Evolutionary conservation across 352 stramenopile species (phyloP).

Genomic region (Aphanomyces cochlioides): DNA sequence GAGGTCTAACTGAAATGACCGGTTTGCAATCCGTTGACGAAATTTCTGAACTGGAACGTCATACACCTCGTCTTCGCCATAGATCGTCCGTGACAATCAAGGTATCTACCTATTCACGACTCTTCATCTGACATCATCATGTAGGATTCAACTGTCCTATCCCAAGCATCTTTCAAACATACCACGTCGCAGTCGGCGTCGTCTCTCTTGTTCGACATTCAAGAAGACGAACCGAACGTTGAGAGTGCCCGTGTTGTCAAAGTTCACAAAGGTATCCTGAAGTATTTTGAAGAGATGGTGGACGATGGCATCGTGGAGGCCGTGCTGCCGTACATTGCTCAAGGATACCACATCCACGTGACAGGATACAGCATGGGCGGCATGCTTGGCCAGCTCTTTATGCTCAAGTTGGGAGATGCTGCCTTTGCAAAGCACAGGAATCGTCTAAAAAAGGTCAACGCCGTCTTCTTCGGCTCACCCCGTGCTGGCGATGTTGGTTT

Average conservation of each 20-base stretch:
- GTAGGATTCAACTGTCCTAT: neutral
- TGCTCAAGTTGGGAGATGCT: slow-evolving; percentile 68
- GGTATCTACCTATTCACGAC: neutral
- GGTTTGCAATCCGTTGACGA: slow-evolving; percentile 66
- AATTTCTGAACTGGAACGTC: slow-evolving; percentile 43
- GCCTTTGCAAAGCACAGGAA: neutral
- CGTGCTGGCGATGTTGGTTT: slow-evolving; percentile 71
- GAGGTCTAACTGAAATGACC: slow-evolving; percentile 55
- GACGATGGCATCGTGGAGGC: slow-evolving; percentile 63
- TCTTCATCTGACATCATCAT: too few species aligned
- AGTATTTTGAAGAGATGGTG: slow-evolving; percentile 83
- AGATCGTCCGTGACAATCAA: slow-evolving; percentile 13
- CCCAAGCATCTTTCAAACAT: slow-evolving; percentile 18
- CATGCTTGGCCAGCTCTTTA: slow-evolving; percentile 72
- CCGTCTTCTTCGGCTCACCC: slow-evolving; percentile 75
- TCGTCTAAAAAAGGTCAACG: slow-evolving; percentile 56
- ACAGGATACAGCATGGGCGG: slow-evolving; percentile 83
- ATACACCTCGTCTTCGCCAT: neutral
- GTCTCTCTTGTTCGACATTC: slow-evolving; percentile 37
- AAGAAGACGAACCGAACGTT: slow-evolving; percentile 49
- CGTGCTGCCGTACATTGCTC: slow-evolving; percentile 68
- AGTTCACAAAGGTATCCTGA: slow-evolving; percentile 69
- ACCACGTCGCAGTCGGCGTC: slow-evolving; percentile 40
- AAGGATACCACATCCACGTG: slow-evolving; percentile 63
- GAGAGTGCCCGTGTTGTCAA: slow-evolving; percentile 57